Conservation (phyloP, 2,329 filamentous ascomycete genomes). For the Apiospora pterosperma region DNA sequence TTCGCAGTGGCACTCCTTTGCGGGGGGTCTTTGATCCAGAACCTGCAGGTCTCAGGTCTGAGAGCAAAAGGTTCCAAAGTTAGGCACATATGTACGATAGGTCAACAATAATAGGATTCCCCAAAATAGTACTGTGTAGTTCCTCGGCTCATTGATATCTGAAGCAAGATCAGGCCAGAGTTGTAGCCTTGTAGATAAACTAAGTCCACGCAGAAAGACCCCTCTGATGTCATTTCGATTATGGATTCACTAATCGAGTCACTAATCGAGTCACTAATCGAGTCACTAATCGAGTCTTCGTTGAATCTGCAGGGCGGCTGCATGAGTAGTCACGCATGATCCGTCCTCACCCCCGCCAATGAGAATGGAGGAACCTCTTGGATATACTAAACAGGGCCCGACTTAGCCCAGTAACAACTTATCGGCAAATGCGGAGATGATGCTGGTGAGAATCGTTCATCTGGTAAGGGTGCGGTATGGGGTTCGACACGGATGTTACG, state of each 20-base stretch:
- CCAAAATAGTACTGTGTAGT: background rate
- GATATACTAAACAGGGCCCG: background rate
- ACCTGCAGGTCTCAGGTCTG: conserved; percentile 1
- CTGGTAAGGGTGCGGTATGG: background rate
- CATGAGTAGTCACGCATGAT: background rate
- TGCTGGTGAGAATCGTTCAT: background rate
- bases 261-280: too few species aligned
- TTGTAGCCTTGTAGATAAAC: background rate
- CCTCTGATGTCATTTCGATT: conserved; percentile 1
- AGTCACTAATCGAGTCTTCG: background rate
- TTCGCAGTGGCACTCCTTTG: background rate
- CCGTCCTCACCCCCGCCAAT: background rate
- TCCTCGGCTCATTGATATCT: background rate
- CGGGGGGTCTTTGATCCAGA: background rate
- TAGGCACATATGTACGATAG: too few species aligned
- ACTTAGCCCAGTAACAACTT: background rate
- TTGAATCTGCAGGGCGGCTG: background rate
- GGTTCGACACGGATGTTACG: background rate
- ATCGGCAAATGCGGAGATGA: background rate
- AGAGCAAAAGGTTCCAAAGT: background rate
- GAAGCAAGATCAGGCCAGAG: background rate
- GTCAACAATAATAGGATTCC: background rate
- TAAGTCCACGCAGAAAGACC: background rate
- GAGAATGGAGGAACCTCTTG: background rate
- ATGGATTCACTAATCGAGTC: background rate